Evolutionary conservation across 108 stramenopile species (phyloP), one percentile per base, ranked within the genome.

Genomic region (Cyclotella sp.): DNA sequence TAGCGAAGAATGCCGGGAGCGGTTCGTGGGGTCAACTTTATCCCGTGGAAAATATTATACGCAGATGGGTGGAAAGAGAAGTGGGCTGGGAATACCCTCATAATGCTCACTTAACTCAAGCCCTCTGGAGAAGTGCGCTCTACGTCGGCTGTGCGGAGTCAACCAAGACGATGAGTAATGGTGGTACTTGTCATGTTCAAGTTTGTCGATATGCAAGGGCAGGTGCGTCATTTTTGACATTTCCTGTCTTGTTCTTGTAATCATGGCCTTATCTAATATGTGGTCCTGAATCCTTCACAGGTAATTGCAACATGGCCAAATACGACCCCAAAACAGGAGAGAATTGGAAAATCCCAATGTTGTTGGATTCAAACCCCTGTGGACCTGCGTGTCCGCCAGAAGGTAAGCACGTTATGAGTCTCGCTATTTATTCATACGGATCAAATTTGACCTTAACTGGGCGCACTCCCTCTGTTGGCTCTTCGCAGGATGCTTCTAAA

Each of bases 41-140:
- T 19, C 81, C 81, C 15, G 81, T 82, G 14, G 59, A 75, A 41
- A 82, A 82, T 44, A 82, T 79, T 11, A 55, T 66, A 34, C 44
- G 65, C 0, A 30, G 78, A 49, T 82, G 81, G 81, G 70, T 82
- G 26, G 81, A 82, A 41, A 57, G 81, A 49, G 75, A 82, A 66
- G 65, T 65, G 5, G 57, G 40, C 10, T 82, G 70, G 70, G 47
- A 45, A 1, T 76, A 26, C 24, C 81, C 81, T 5, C 22, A 41
- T 9, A 82, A 82, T 53, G 69, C 75, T 34, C 81, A 82, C 44
- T 76, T 82, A 27, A 82, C 75, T 8, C 81, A 82, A 49, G 81
- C 70, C 3, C 29, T 82, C 14, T 75, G 73, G 74, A 63, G 74
- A 27, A 68, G 67, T 26, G 8, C 68, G 7, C 54, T 34, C 14